Base-by-base conservation (phyloP, 176 grass and related monocot species). In the Carex scoparia region DNA sequence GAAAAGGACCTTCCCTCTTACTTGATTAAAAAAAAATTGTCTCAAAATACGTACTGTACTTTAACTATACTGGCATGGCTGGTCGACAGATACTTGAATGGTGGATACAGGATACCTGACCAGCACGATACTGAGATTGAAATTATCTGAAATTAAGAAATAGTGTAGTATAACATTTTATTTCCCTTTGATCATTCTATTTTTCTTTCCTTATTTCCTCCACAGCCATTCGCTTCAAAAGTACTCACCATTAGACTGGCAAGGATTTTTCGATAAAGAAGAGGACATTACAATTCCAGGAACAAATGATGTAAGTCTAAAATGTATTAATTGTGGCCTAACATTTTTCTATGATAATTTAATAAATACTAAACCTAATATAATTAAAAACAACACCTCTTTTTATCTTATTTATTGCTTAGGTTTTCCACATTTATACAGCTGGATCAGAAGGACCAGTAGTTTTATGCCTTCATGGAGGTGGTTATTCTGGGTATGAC, bases 381-480 rank as follows among this genome's bases (percentile, higher is more conserved):
- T 37, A 86, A 85, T 92, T 62, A 78, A 86, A 4, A 2, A 69
- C 51, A 10, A 15, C 12, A 32, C 7, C 11, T 85, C 30, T 76
- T 11, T 13, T 64, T 63, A 86, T 42, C n/a, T 62, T 32, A 10
- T 51, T 79, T 44, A 15, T 59, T 31, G 33, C 14, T 84, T 73
- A 99, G 96, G 88, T 89, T 61, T 99, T 99, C 87, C 92, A 91
- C 66, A 85, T 94, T 73, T 99, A 95, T 84, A 91, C 65, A 70
- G 83, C 87, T 81, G 93, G 91, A 86, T 95, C 93, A 81, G 90
- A 94, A 32, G 96, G 96, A 10, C 96, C 96, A 30, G 91, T 99
- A 59, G 93, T 95, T 57, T 94, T 99, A 84, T 95, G 93, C 67
- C 81, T 99, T 32, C 96, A 95, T 89, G 96, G 96, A 84, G 96